Conservation (phyloP, 2,329 filamentous ascomycete genomes). For the Talaromyces marneffei region DNA sequence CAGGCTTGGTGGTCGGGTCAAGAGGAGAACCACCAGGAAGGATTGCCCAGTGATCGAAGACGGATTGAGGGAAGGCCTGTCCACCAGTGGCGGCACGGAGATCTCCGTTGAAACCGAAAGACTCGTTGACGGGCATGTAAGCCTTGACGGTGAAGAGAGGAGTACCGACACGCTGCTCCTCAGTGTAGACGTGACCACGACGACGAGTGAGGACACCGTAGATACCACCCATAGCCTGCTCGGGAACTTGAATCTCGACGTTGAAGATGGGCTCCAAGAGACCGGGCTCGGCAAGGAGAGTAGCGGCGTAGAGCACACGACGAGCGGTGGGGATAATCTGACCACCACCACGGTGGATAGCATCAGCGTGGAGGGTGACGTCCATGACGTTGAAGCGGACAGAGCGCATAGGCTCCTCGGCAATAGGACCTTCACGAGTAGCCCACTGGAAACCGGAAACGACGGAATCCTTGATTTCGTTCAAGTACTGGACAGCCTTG, state of each 20-base stretch:
- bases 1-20: constrained; percentile 74
- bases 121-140: constrained; percentile 93
- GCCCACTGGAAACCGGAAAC: constrained; percentile 99
- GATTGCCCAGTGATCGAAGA: constrained; percentile 98
- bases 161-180: constrained; percentile 97
- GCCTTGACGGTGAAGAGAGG: constrained; percentile 99
- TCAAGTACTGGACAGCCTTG: constrained; percentile 99
- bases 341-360: constrained; percentile 98
- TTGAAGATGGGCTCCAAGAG: constrained; percentile 97
- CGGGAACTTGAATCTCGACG: constrained; percentile 98
- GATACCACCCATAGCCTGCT: constrained; percentile 99
- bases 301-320: constrained; percentile 92
- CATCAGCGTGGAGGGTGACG: constrained; percentile 99
- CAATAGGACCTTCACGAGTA: constrained; percentile 91
- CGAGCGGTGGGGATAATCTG: constrained; percentile 97
- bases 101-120: constrained; percentile 98
- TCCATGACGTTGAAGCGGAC: constrained; percentile 99
- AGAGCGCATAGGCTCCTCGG: constrained; percentile 96
- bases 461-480: constrained; percentile 99
- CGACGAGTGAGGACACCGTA: constrained; percentile 97
- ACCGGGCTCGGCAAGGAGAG: constrained; percentile 83
- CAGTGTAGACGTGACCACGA: constrained; percentile 97
- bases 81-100: constrained; percentile 88
- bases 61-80: constrained; percentile 97
- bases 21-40: constrained; percentile 90